These are phyloP conservation scores for Prinsepia uniflora DNA, from an alignment of 306 rosid genomes.

Conservation along the genomic window DNA sequence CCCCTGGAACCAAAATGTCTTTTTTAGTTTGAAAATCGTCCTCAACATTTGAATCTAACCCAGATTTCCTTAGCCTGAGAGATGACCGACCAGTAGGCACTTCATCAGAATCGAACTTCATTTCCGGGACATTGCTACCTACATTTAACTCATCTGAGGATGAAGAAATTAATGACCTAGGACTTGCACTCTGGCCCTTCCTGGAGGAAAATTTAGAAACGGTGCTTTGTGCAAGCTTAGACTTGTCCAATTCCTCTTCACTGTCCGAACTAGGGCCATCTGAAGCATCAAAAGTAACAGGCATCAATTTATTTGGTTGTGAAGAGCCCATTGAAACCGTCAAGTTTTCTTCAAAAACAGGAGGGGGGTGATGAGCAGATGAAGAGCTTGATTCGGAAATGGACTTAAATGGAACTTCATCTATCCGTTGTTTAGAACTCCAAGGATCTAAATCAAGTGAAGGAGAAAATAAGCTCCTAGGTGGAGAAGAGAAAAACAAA, in stretches of 20 bases:
- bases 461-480: slow-evolving; percentile 34
- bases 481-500: slow-evolving; percentile 36
- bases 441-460: slow-evolving; percentile 40
- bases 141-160: slow-evolving; percentile 27
- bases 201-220: slow-evolving; percentile 23
- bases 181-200: slow-evolving; percentile 33
- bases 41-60: slow-evolving; percentile 21
- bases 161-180: slow-evolving; percentile 41
- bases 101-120: slow-evolving; percentile 31
- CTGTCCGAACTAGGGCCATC: slow-evolving; percentile 65
- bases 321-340: slow-evolving; percentile 39
- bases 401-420: slow-evolving; percentile 33
- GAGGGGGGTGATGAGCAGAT: slow-evolving; percentile 6
- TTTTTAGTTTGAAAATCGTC: slow-evolving; percentile 21
- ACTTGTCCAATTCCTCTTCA: slow-evolving; percentile 44
- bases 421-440: slow-evolving; percentile 36
- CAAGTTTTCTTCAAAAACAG: slow-evolving; percentile 43
- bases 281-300: slow-evolving; percentile 73
- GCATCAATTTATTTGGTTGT: slow-evolving; percentile 42
- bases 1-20: slow-evolving; percentile 29
- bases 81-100: slow-evolving; percentile 25
- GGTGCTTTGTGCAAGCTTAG: slow-evolving; percentile 35
- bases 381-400: slow-evolving; percentile 40
- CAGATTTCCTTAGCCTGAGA: slow-evolving; percentile 33
- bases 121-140: slow-evolving; percentile 22